Base-by-base conservation (phyloP, 495 filamentous ascomycete genomes). In the Lindgomyces ingoldianus region DNA sequence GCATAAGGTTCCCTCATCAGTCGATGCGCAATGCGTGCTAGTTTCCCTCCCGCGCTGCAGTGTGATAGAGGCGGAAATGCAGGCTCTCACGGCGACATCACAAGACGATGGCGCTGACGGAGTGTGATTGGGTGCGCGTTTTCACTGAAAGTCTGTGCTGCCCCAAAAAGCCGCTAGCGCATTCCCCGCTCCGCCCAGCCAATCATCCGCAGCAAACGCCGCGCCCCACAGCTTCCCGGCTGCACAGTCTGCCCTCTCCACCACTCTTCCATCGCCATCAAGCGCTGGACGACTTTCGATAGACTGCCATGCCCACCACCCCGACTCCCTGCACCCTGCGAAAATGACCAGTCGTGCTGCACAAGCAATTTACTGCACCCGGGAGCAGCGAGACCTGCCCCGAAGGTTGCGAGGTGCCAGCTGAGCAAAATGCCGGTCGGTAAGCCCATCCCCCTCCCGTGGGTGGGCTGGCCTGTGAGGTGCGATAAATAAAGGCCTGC, bases 31-130 rank as follows among this genome's bases (percentile, higher is more conserved):
- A 27, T 53, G 50, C 22, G 50, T 41, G 39, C 50, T 49, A 39
- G 44, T 48, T 45, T 42, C 8, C 27, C 16, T 6, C 12, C 25
- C 26, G 30, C 47, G 48, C 57, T 70, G 68, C 68, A 64, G 63
- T 55, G 68, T 70, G 68, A 70, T 65, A 24, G 67, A 47, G 46
- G 46, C 67, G 57, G 41, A 51, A 42, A 60, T 48, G 65, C 65
- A 58, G 48, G n/a, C 30, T 45, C 42, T 10, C 45, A 22, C 27
- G 11, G 21, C 39, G 30, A 51, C 57, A 65, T 70, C 67, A 70
- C 62, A 49, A 62, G 54, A 36, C 39, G 12, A 19, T 8, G 36
- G 2, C 3, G 25, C 11, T 26, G 3, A 18, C n/a, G 29, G n/a
- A 3, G 21, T 4, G 21, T 59, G 25, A 63, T 67, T 63, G 58